Evolutionary conservation across 1,284 basidiomycete species (phyloP), one percentile per base, ranked within the genome.

Genomic region (Trichosporon coremiiforme): DNA sequence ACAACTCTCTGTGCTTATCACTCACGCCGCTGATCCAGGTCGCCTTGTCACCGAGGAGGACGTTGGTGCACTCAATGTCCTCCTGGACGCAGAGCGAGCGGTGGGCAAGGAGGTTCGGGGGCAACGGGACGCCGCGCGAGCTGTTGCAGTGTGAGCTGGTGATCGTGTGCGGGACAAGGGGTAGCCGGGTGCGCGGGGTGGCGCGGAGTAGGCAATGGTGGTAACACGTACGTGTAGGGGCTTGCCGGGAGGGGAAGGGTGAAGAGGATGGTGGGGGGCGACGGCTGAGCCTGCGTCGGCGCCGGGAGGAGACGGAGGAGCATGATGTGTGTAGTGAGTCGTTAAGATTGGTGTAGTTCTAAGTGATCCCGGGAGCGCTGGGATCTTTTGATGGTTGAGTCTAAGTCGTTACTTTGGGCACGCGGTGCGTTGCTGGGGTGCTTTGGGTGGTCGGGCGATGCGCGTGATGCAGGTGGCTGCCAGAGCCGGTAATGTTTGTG

Each of bases 181-280:
- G 10, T 6, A 45, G 41, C 12, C 41, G 13, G 15, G 17, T 15
- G 22, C 20, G 17, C 25, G 33, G 7, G 6, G 45, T 38, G 3
- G 36, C 36, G 36, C 10, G 10, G 36, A 13, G 17, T n/a, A 17
- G 41, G 4, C 41, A 45, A 17, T 45, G 70, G 68, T 2, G 50
- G 20, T 3, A 5, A 79, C 25, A 25, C 79, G 73, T 70, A 80
- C 78, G 81, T 83, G 76, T 84, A 84, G 7, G 88, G 87, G 22
- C 90, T 85, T 20, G 83, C 82, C 7, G 86, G 85, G 71, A 91
- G 89, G 36, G 87, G 81, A 66, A 93, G 82, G 35, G 87, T 88
- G 83, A 92, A 92, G 78, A 91, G 87, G 76, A 94, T 88, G 60
- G 89, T 88, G 17, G 90, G 87, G 35, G 88, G 86, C 4, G 87